A percentile compares a stretch with the other conserved stretches of the same genome.
phyloP scores from a whole-genome alignment of 371 early-diverging fungal species.

The Smittium mucronatum region DNA sequence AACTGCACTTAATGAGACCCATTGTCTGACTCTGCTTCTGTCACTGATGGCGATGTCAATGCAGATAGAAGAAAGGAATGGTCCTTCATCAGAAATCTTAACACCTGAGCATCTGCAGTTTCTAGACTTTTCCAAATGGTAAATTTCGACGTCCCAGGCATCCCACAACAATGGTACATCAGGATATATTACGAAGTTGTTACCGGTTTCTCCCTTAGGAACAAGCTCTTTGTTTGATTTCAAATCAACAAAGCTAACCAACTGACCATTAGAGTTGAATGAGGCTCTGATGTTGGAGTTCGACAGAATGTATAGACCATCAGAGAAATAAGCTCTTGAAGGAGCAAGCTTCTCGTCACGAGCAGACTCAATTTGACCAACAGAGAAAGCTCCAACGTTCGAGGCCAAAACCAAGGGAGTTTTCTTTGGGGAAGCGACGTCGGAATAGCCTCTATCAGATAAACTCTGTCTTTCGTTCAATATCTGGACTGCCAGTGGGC shows the following conservation, averaged over 20 bases:
- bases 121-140: slow-evolving; percentile 63
- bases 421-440: not conserved
- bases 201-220: slow-evolving; percentile 46
- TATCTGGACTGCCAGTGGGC: slow-evolving; percentile 7
- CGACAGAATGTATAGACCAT: slow-evolving; percentile 44
- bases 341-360: slow-evolving; percentile 9
- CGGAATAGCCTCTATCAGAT: slow-evolving; percentile 2
- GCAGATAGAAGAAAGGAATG: slow-evolving; percentile 59
- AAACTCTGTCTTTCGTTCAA: not conserved
- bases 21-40: slow-evolving; percentile 53
- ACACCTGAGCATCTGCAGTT: slow-evolving; percentile 17
- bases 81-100: slow-evolving; percentile 51
- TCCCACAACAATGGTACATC: slow-evolving; percentile 83
- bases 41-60: slow-evolving; percentile 49
- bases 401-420: slow-evolving; percentile 16
- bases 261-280: slow-evolving; percentile 56
- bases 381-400: slow-evolving; percentile 15
- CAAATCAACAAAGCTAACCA: slow-evolving; percentile 51
- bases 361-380: not conserved
- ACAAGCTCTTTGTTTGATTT: slow-evolving; percentile 52
- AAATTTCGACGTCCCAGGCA: slow-evolving; percentile 75
- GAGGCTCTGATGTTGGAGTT: slow-evolving; percentile 52
- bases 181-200: slow-evolving; percentile 68
- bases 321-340: slow-evolving; percentile 21
- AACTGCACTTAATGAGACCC: slow-evolving; percentile 53